Base-by-base conservation (phyloP, 345 rosid genomes). In the Lepidium aucheri region DNA sequence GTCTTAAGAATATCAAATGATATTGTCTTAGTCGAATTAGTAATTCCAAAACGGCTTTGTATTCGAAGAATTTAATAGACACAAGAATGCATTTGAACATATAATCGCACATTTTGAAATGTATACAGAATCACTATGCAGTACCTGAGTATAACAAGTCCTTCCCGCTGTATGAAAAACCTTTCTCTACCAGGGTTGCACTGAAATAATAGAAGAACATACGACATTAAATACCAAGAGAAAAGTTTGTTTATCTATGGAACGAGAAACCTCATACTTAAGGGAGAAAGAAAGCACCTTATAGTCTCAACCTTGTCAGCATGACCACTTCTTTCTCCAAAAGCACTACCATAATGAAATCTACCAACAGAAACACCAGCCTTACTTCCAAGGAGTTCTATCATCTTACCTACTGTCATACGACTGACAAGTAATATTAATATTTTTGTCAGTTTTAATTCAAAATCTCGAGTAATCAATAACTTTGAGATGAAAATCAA, bases 381-480 rank as follows among this genome's bases (percentile, higher is more conserved):
- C 76, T 94, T 94, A 70, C 99, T 74, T 36, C 95, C 99, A 61
- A 90, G 86, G 70, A 94, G 99, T 82, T 94, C 99, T 71, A 90
- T 83, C 99, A 90, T 94, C 83, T 94, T 93, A 40, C 98, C 96
- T 60, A 90, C 96, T 10, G 97, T 93, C 98, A 93, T 93, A 75
- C 96, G 99, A 83, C 97, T 93, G 76, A 65, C 66, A 75, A 35
- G 49, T 67, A 61, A 55, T 46, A 41, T 66, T 34, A 55, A 44
- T 18, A 64, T n/a, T 47, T 24, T 44, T 30, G 17, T 26, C 15
- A 36, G 49, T 34, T 64, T 20, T 58, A 32, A 56, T 7, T 26
- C 52, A 71, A 51, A 47, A 54, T 8, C 44, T 41, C 40, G 50
- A 41, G 53, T 26, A 12, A 65, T 42, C 39, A 32, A 38, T 9